Percentiles rank a stretch among this genome's conserved stretches.
Conservation (phyloP, 2,329 filamentous ascomycete species). For the Rhynchosporium graminicola region DNA sequence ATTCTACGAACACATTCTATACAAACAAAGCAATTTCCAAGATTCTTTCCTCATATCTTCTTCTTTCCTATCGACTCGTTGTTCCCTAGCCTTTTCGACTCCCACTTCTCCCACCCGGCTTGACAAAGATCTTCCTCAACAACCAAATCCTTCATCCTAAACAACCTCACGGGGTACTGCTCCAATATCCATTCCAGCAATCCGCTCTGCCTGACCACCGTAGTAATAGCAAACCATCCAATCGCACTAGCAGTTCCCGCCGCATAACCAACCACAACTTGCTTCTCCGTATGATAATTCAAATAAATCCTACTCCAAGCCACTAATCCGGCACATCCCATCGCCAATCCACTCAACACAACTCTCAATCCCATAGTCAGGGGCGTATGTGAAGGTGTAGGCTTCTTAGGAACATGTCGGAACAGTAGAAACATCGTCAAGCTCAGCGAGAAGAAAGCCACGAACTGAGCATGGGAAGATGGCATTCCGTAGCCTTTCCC, state of each 20-base stretch:
- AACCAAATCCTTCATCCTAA: conserved; percentile 80
- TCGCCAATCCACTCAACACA: conserved; percentile 55
- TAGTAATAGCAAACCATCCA: conserved; percentile 76
- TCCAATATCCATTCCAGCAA: conserved; percentile 74
- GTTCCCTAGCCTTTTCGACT: conserved; percentile 47
- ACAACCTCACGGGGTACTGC: conserved; percentile 59
- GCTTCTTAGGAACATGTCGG: conserved; percentile 65
- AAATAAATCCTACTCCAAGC: conserved; percentile 86
- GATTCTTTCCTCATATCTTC: conserved; percentile 26
- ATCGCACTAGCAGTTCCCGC: conserved; percentile 73
- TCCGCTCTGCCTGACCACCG: conserved; percentile 64
- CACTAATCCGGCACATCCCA: conserved; percentile 65
- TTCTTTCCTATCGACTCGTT: conserved; percentile 38
- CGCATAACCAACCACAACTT: conserved; percentile 77
- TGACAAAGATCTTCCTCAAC: conserved; percentile 86
- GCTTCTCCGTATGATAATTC: conserved; percentile 85
- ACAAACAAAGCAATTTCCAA: background rate
- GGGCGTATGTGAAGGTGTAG: conserved; percentile 48
- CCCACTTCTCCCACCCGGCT: conserved; percentile 93
- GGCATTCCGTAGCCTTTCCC: conserved; percentile 98
- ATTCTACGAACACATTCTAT: background rate
- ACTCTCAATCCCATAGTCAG: conserved; percentile 62
- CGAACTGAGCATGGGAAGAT: conserved; percentile 91
- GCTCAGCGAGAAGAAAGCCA: conserved; percentile 85
- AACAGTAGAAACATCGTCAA: conserved; percentile 82